Percentiles rank a stretch among this genome's conserved stretches.
phyloP scores from a whole-genome alignment of 345 rosid genomes.

The Euphorbia peplus region DNA sequence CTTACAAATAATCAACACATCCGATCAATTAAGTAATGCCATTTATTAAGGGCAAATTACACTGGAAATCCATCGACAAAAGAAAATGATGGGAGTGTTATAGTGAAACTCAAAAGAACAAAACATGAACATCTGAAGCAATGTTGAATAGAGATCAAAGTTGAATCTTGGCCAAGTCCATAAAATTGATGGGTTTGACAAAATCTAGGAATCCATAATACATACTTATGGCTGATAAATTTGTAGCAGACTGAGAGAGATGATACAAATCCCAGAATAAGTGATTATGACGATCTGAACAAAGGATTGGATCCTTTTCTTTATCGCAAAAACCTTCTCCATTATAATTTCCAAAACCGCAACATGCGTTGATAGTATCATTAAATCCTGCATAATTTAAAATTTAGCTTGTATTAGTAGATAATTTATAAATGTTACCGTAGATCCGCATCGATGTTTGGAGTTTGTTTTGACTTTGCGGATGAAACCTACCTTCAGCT shows the following conservation, averaged over 20 bases:
- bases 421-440: too few relatives aligned
- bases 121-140: not conserved
- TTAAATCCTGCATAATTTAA: constrained; percentile 8
- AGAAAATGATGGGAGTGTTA: too few relatives aligned
- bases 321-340: constrained; percentile 4
- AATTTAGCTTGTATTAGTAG: too few relatives aligned
- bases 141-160: not conserved
- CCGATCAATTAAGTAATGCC: too few relatives aligned
- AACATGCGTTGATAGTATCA: constrained; percentile 14
- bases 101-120: not conserved
- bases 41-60: too few relatives aligned
- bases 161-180: not conserved
- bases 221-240: not conserved
- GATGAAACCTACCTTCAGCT: too few relatives aligned
- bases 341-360: constrained; percentile 18
- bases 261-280: constrained; percentile 32
- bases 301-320: constrained; percentile 9
- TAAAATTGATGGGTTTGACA: constrained; percentile 10
- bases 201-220: not conserved
- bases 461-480: too few relatives aligned
- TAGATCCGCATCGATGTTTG: too few relatives aligned
- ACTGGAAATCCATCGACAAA: not conserved
- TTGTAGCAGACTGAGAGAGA: constrained; percentile 15
- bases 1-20: too few relatives aligned
- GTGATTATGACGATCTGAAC: not conserved